These are phyloP conservation scores for Linnemannia schmuckeri DNA, from an alignment of 192 early-diverging fungal genomes.

Conservation along the genomic window DNA sequence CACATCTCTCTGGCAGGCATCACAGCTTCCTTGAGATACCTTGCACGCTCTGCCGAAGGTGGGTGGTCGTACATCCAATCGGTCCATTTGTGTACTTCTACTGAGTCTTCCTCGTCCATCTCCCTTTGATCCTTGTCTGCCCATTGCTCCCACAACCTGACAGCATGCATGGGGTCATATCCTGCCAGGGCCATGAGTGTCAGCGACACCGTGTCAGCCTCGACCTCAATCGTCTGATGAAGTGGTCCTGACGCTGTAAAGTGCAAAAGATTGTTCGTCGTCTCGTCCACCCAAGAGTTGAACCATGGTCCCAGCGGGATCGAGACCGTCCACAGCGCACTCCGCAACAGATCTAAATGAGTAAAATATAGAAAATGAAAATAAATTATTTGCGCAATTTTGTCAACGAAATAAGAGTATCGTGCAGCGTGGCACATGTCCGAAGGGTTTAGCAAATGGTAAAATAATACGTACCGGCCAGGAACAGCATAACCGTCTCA, in stretches of 20 bases:
- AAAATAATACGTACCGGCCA: conserved; percentile 54
- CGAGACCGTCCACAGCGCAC: conserved; percentile 49
- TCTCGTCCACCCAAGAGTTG: conserved; percentile 44
- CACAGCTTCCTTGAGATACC: conserved; percentile 43
- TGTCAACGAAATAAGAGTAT: background rate
- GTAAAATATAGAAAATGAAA: background rate
- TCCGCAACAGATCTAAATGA: conserved; percentile 36
- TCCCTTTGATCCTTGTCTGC: conserved; percentile 48
- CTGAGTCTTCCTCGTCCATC: conserved; percentile 36
- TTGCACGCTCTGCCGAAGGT: conserved; percentile 49
- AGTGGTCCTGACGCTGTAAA: conserved; percentile 41
- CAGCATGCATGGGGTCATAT: conserved; percentile 65
- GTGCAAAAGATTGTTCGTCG: conserved; percentile 36
- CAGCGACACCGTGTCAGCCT: conserved; percentile 65
- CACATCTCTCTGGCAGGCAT: conserved; percentile 49
- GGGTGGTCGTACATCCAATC: conserved; percentile 59
- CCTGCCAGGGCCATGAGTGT: conserved; percentile 68
- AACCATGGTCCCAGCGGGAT: conserved; percentile 49
- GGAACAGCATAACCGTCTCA: conserved; percentile 61
- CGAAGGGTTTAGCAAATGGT: background rate
- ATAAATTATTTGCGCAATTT: background rate
- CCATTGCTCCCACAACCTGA: conserved; percentile 67
- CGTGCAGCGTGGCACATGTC: background rate
- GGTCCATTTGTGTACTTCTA: conserved; percentile 51
- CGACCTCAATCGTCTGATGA: conserved; percentile 59